phyloP scores from a whole-genome alignment of 495 filamentous ascomycete genomes.

The Aspergillus baeticus region DNA sequence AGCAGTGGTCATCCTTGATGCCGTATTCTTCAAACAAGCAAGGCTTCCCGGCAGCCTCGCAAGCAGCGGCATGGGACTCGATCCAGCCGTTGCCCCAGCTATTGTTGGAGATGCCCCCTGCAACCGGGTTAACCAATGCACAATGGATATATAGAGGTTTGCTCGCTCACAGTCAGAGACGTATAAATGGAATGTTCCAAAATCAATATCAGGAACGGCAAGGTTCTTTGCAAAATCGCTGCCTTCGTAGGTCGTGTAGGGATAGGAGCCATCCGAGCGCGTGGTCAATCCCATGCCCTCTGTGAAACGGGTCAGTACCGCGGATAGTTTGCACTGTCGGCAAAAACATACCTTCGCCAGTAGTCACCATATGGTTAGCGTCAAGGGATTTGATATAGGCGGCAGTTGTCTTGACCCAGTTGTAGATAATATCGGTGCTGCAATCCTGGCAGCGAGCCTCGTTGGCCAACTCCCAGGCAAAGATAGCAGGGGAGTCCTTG shows the following conservation, averaged over 20 bases:
- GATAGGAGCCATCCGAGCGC: background rate
- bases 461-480: slow-evolving; percentile 73
- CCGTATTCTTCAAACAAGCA: slow-evolving; percentile 6
- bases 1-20: background rate
- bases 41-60: background rate
- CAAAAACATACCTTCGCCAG: slow-evolving; percentile 49
- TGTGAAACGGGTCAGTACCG: background rate
- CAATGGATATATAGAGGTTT: too few relatives aligned
- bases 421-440: slow-evolving; percentile 52
- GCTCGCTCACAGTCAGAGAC: background rate
- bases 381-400: slow-evolving; percentile 65
- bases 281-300: background rate
- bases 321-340: too few relatives aligned
- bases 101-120: slow-evolving; percentile 1
- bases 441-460: slow-evolving; percentile 67
- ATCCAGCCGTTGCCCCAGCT: slow-evolving; percentile 1
- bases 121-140: background rate
- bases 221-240: background rate
- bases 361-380: slow-evolving; percentile 60
- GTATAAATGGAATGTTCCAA: slow-evolving; percentile 4
- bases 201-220: background rate
- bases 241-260: background rate
- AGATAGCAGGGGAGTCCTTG: slow-evolving; percentile 51
- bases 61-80: background rate
- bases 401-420: slow-evolving; percentile 59